A percentile compares a stretch with the other conserved stretches of the same genome.
These are phyloP conservation scores for Danielozyma ontarioensis DNA, from an alignment of 805 yeast genomes.

Conservation along the genomic window DNA sequence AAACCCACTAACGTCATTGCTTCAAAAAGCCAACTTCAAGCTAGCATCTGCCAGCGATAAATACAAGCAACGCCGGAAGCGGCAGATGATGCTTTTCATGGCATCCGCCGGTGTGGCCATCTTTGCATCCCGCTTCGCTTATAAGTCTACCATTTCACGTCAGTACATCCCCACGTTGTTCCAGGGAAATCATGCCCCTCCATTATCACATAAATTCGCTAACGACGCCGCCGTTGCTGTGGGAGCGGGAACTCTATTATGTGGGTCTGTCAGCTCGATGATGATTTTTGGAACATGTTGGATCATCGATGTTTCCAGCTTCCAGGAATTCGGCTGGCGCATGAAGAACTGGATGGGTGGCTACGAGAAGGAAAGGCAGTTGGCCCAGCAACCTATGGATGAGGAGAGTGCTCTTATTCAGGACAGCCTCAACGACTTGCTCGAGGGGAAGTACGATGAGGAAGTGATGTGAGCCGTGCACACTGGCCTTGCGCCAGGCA, in stretches of 20 bases:
- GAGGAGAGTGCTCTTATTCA: conserved; percentile 56
- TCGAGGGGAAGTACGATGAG: conserved; percentile 41
- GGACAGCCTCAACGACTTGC: conserved; percentile 46
- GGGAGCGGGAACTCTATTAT: conserved; percentile 70
- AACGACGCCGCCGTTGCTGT: conserved; percentile 85
- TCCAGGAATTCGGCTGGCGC: conserved; percentile 66
- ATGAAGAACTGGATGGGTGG: conserved; percentile 69
- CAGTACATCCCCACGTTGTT: conserved; percentile 71
- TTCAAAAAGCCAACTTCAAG: conserved; percentile 18
- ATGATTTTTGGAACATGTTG: conserved; percentile 70
- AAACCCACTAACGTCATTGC: conserved; percentile 1
- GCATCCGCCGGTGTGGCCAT: conserved; percentile 71
- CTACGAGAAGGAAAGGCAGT: conserved; percentile 47
- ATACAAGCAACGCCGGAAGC: conserved; percentile 58
- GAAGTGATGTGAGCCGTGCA: conserved; percentile 1
- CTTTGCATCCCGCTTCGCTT: conserved; percentile 67
- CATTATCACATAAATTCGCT: conserved; percentile 66
- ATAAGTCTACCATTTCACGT: conserved; percentile 66
- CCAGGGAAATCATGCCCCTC: conserved; percentile 83
- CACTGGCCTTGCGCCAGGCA: no score
- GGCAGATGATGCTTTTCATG: conserved; percentile 67
- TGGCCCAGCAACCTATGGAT: conserved; percentile 46
- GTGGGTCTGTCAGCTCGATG: conserved; percentile 71
- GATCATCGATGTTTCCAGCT: conserved; percentile 66
- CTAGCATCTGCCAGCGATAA: conserved; percentile 36